Evolutionary conservation across 1,284 basidiomycete genomes (phyloP).

Genomic region (Cutaneotrichosporon sp.): DNA sequence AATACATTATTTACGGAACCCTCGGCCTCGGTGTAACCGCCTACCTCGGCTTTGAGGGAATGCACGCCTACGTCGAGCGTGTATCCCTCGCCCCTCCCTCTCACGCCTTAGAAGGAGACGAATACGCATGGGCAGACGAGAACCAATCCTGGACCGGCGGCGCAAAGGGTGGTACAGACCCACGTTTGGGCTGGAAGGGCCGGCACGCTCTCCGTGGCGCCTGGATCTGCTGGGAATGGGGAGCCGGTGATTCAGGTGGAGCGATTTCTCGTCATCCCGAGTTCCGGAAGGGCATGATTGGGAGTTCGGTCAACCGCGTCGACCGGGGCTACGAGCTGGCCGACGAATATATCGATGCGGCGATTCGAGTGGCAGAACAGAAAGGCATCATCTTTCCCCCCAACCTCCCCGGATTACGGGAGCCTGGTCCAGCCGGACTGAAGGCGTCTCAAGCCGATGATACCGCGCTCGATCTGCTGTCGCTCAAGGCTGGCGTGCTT

Average conservation of each 20-base stretch:
- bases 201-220: constrained; percentile 69
- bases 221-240: constrained; percentile 75
- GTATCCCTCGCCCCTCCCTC: constrained; percentile 57
- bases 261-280: constrained; percentile 34
- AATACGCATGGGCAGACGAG: constrained; percentile 73
- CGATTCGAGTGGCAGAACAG: constrained; percentile 36
- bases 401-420: constrained; percentile 25
- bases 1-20: constrained; percentile 42
- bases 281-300: constrained; percentile 35
- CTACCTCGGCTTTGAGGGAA: constrained; percentile 56
- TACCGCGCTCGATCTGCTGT: constrained; percentile 62
- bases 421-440: constrained; percentile 24
- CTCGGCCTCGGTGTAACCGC: constrained; percentile 52
- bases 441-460: constrained; percentile 22
- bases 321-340: constrained; percentile 50
- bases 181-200: constrained; percentile 64
- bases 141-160: constrained; percentile 73
- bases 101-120: constrained; percentile 55
- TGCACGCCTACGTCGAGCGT: constrained; percentile 71
- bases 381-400: constrained; percentile 46
- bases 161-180: constrained; percentile 67
- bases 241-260: constrained; percentile 55
- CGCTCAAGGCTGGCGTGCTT: constrained; percentile 64
- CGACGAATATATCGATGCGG: constrained; percentile 46
- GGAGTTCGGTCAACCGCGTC: constrained; percentile 24